These are phyloP conservation scores for Cyclostephanos invisitatus DNA, from an alignment of 108 stramenopile species.

Conservation along the genomic window DNA sequence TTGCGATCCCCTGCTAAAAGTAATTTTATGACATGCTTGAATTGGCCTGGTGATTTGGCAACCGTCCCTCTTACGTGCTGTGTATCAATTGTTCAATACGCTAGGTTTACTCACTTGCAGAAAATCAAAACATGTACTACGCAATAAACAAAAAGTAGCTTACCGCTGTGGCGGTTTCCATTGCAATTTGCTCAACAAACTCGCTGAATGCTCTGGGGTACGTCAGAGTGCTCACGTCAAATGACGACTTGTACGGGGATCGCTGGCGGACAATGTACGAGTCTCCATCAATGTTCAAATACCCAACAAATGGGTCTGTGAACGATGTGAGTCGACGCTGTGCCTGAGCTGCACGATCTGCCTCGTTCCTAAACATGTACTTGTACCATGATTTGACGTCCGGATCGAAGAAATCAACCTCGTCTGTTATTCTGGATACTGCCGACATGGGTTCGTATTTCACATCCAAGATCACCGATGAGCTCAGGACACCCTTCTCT, in stretches of 20 bases:
- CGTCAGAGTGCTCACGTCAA: constrained; percentile 37
- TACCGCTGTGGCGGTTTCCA: constrained; percentile 57
- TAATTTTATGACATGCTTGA: constrained; percentile 65
- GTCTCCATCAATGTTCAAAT: constrained; percentile 43
- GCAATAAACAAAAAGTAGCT: constrained; percentile 6
- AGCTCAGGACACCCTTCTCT: constrained; percentile 10
- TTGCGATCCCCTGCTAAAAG: constrained; percentile 40
- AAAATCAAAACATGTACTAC: neutral
- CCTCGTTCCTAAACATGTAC: constrained; percentile 55
- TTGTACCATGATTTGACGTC: constrained; percentile 56
- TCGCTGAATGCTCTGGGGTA: constrained; percentile 40
- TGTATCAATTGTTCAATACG: neutral
- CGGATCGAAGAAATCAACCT: constrained; percentile 2
- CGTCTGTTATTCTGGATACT: constrained; percentile 37
- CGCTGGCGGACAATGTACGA: constrained; percentile 59
- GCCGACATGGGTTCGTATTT: constrained; percentile 59
- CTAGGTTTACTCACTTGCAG: neutral
- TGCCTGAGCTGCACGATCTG: constrained; percentile 53
- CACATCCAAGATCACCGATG: constrained; percentile 61
- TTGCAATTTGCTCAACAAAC: constrained; percentile 59
- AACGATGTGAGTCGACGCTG: constrained; percentile 63
- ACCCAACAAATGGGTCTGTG: constrained; percentile 65
- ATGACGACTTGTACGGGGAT: constrained; percentile 60
- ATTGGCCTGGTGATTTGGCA: constrained; percentile 60
- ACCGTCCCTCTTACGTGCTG: constrained; percentile 63